A percentile compares a stretch with the other conserved stretches of the same genome.
These are phyloP conservation scores for Apiotrichum porosum DNA, from an alignment of 1,284 basidiomycete genomes.

Conservation along the genomic window DNA sequence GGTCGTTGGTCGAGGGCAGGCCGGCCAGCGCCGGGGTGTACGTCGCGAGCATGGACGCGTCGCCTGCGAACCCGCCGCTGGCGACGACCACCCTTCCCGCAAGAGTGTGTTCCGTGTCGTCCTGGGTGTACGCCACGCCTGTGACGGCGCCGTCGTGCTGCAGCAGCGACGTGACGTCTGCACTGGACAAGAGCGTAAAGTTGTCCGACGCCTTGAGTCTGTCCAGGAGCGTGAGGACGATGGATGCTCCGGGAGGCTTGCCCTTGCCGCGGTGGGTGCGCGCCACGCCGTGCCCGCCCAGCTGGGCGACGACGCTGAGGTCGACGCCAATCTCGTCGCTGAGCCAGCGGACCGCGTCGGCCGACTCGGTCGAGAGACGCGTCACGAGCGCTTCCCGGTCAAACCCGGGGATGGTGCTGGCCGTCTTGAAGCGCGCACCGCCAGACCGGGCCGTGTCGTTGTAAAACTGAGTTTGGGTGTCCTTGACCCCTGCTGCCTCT, in stretches of 20 bases:
- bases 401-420: not conserved
- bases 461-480: not conserved
- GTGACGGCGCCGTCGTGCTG: not conserved
- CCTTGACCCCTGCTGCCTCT: not conserved
- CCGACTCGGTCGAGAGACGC: constrained; percentile 1
- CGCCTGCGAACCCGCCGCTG: constrained; percentile 12
- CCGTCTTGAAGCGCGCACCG: constrained; percentile 5
- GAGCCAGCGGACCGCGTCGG: constrained; percentile 6
- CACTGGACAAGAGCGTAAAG: constrained; percentile 4
- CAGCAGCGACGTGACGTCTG: constrained; percentile 4
- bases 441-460: constrained; percentile 7
- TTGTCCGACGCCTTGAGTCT: constrained; percentile 3
- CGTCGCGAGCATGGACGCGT: constrained; percentile 1
- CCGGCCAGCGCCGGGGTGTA: constrained; percentile 13
- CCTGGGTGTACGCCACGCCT: not conserved
- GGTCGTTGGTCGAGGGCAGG: constrained; percentile 12
- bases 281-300: constrained; percentile 12
- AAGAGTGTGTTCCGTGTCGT: not conserved
- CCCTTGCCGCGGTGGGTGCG: constrained; percentile 11
- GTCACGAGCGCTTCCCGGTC: constrained; percentile 5
- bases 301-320: constrained; percentile 6
- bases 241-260: constrained; percentile 12
- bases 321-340: constrained; percentile 10
- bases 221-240: constrained; percentile 7
- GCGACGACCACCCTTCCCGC: constrained; percentile 9